Evolutionary conservation across 2,329 filamentous ascomycete genomes (phyloP).

Genomic region (Epichloe hybrida): DNA sequence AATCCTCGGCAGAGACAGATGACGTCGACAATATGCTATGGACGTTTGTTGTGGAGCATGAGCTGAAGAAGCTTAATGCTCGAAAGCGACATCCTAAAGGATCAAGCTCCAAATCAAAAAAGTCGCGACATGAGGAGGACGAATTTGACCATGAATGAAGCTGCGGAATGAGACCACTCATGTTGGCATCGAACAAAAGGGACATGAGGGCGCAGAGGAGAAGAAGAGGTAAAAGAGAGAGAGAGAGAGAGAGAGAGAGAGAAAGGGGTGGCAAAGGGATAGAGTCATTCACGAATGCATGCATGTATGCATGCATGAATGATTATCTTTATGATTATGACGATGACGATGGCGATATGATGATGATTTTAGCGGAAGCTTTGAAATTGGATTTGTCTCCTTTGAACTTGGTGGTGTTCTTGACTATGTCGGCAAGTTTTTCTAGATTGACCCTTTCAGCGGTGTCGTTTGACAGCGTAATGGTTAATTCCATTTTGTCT

Average conservation of each 20-base stretch:
- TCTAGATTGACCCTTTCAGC: slow-evolving; percentile 19
- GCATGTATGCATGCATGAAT: not conserved
- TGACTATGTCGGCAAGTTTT: slow-evolving; percentile 20
- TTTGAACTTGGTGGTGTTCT: slow-evolving; percentile 20
- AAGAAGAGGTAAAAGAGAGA: too few relatives aligned
- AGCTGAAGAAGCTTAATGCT: slow-evolving; percentile 26
- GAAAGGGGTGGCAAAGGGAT: not conserved
- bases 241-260: not conserved
- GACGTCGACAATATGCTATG: slow-evolving; percentile 15
- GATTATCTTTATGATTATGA: slow-evolving; percentile 3
- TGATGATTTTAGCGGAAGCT: slow-evolving; percentile 17
- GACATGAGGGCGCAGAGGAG: not conserved
- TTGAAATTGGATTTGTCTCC: slow-evolving; percentile 19
- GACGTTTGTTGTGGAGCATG: slow-evolving; percentile 24
- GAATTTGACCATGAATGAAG: slow-evolving; percentile 9
- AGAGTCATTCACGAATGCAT: not conserved
- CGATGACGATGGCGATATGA: slow-evolving; percentile 4
- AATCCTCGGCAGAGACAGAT: slow-evolving; percentile 12
- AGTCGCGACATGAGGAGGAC: slow-evolving; percentile 6
- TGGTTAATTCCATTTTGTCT: slow-evolving; percentile 22
- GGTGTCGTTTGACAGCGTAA: slow-evolving; percentile 19
- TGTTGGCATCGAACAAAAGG: not conserved
- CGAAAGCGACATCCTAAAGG: slow-evolving; percentile 16
- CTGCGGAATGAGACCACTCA: too few relatives aligned
- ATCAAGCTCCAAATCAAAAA: slow-evolving; percentile 14